Evolutionary conservation across 1,284 basidiomycete species (phyloP), one percentile per base, ranked within the genome.

Genomic region (Psilocybe mexicana): DNA sequence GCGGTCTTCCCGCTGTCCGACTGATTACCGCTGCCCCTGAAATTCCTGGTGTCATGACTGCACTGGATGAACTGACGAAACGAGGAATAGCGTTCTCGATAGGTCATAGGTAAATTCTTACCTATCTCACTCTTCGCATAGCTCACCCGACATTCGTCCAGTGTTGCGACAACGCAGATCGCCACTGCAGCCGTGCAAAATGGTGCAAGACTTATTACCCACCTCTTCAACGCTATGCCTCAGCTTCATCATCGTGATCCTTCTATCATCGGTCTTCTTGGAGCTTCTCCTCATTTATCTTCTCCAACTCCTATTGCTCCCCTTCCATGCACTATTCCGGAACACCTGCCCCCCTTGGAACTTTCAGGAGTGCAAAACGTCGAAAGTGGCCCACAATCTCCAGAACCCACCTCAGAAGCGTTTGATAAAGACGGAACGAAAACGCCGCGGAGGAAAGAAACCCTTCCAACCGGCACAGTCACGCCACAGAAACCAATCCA

Each of bases 201-300:
- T 54, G 92, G 92, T 30, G 92, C 93, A 3, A 79, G 86, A 6
- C 85, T 94, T 63, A 93, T 96, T 65, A 96, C 94, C 0, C 94
- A 96, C 72, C 78, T 96, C 23, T 95, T 94, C 84, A 96, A 96
- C 67, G 92, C 92, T 4, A 94, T 94, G 92, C 90, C 91, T 2
- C 89, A 89, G 65, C 74, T 94, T 54, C 91, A 93, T 69, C 92
- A 94, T 67, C 82, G 91, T 42, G 90, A 92, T 68, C 89, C 91
- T 45, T 91, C 85, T 11, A 92, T 96, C 66, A 93, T 96, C 60
- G 94, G 94, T 28, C 80, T 96, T 5, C 77, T 96, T 44, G 93
- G 93, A 28, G 84, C 89, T 23, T 90, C 89, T 6, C 87, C 88
- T 0, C 79, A 83, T 66, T 71, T 86, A 43, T 77, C 80, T 24